A percentile compares a stretch with the other conserved stretches of the same genome.
Evolutionary conservation across 202 grass and related monocot species (phyloP).

Genomic region (Panicum hallii): DNA sequence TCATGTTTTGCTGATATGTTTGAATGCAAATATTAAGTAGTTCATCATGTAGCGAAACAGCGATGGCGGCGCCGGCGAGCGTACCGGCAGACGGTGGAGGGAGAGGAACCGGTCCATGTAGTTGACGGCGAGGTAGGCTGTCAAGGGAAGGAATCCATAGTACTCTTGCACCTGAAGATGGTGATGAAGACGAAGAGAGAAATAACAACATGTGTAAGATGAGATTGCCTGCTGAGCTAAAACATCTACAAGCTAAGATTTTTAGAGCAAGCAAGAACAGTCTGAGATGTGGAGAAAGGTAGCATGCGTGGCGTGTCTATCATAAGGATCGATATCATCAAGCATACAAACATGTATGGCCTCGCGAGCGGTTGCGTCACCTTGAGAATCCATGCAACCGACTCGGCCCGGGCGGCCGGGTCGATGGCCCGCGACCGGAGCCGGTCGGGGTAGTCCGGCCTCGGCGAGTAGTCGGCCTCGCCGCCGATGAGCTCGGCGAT

Average conservation of each 20-base stretch:
- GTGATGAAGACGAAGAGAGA: background rate
- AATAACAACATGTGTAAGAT: constrained; percentile 11
- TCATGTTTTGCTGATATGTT: background rate
- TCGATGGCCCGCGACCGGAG: constrained; percentile 70
- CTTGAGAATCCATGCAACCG: constrained; percentile 91
- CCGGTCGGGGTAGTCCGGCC: constrained; percentile 61
- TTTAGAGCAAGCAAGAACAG: background rate
- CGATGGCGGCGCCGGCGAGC: constrained; percentile 25
- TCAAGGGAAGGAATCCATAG: constrained; percentile 80
- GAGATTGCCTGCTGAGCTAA: background rate
- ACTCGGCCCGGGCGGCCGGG: constrained; percentile 63
- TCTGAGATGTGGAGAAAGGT: background rate
- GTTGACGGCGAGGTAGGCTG: constrained; percentile 93
- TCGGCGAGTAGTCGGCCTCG: constrained; percentile 61
- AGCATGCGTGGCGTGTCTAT: background rate
- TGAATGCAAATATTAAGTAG: background rate
- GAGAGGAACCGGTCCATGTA: constrained; percentile 97
- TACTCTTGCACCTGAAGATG: constrained; percentile 61
- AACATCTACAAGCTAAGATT: background rate
- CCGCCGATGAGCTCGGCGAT: constrained; percentile 71
- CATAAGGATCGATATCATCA: background rate
- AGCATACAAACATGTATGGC: background rate
- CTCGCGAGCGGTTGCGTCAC: constrained; percentile 35
- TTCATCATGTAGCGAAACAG: background rate
- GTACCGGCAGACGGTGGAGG: constrained; percentile 74